phyloP scores from a whole-genome alignment of 805 yeast genomes.

The Nakazawaea peltata region DNA sequence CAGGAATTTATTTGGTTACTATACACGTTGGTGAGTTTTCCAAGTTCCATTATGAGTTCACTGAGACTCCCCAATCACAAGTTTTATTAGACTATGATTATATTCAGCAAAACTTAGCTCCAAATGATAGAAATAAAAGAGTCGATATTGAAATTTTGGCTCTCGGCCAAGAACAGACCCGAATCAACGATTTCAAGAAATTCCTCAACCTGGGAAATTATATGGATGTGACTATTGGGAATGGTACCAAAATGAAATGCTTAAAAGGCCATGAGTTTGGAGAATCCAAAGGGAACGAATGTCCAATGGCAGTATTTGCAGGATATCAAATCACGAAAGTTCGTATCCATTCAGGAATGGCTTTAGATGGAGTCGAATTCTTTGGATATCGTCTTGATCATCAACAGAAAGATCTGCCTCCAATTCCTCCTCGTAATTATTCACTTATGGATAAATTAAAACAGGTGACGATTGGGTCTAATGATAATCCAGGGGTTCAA shows the following conservation, averaged over 20 bases:
- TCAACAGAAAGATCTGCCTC: slow-evolving; percentile 25
- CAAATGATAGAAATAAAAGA: slow-evolving; percentile 23
- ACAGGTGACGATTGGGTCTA: not conserved
- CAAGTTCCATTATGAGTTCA: slow-evolving; percentile 50
- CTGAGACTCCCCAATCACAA: slow-evolving; percentile 48
- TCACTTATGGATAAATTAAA: slow-evolving; percentile 5
- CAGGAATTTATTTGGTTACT: slow-evolving; percentile 75
- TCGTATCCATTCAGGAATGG: slow-evolving; percentile 64
- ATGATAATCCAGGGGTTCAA: slow-evolving; percentile 1
- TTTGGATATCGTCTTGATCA: slow-evolving; percentile 21
- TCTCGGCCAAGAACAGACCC: slow-evolving; percentile 51
- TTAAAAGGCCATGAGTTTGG: slow-evolving; percentile 15
- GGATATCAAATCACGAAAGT: slow-evolving; percentile 37
- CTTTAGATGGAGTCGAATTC: slow-evolving; percentile 76
- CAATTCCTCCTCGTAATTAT: slow-evolving; percentile 40
- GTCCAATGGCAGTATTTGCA: slow-evolving; percentile 25
- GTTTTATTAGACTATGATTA: slow-evolving; percentile 41
- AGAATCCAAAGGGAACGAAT: slow-evolving; percentile 15
- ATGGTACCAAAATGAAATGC: slow-evolving; percentile 1
- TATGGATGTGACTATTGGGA: slow-evolving; percentile 9
- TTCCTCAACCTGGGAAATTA: slow-evolving; percentile 3
- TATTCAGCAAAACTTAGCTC: slow-evolving; percentile 29
- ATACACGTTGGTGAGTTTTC: slow-evolving; percentile 55
- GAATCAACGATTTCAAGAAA: slow-evolving; percentile 40
- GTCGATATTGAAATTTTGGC: slow-evolving; percentile 47